Conservation (phyloP, 2,329 filamentous ascomycete genomes). For the Neodidymelliopsis sp. region DNA sequence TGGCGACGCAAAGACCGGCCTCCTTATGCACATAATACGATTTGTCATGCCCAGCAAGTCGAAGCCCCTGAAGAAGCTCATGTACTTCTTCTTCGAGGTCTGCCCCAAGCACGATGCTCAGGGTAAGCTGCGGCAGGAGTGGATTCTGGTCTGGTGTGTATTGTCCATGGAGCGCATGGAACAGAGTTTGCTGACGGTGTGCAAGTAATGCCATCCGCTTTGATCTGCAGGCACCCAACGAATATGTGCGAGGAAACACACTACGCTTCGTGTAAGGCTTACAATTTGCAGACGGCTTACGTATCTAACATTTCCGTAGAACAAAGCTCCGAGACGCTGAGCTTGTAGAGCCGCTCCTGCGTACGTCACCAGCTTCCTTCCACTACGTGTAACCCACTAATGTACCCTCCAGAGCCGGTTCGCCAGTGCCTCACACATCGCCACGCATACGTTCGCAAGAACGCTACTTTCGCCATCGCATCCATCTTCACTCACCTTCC, state of each 20-base stretch:
- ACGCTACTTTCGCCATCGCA: constrained; percentile 92
- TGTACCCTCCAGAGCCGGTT: constrained; percentile 66
- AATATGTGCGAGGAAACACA: constrained; percentile 98
- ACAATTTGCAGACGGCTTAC: not conserved
- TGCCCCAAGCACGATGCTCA: constrained; percentile 92
- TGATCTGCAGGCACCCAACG: constrained; percentile 95
- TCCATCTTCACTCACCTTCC: constrained; percentile 93
- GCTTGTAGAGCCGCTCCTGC: constrained; percentile 93
- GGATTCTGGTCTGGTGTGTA: constrained; percentile 94
- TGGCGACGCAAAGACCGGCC: constrained; percentile 90
- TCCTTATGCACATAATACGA: constrained; percentile 99
- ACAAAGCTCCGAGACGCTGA: constrained; percentile 96
- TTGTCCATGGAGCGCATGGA: not conserved
- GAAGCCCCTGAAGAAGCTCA: constrained; percentile 94
- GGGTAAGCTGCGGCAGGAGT: constrained; percentile 98
- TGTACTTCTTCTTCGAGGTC: constrained; percentile 99
- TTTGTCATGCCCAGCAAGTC: constrained; percentile 99
- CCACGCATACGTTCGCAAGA: constrained; percentile 98
- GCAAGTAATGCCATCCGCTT: constrained; percentile 94
- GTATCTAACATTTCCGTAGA: constrained; percentile 32
- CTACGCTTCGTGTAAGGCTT: constrained; percentile 76
- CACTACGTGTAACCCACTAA: constrained; percentile 16
- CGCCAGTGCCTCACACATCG: constrained; percentile 93
- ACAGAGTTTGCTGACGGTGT: constrained; percentile 29
- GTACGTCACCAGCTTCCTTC: constrained; percentile 24